These are phyloP conservation scores for Penicillium macrosclerotiorum DNA, from an alignment of 495 filamentous ascomycete genomes.

Conservation along the genomic window DNA sequence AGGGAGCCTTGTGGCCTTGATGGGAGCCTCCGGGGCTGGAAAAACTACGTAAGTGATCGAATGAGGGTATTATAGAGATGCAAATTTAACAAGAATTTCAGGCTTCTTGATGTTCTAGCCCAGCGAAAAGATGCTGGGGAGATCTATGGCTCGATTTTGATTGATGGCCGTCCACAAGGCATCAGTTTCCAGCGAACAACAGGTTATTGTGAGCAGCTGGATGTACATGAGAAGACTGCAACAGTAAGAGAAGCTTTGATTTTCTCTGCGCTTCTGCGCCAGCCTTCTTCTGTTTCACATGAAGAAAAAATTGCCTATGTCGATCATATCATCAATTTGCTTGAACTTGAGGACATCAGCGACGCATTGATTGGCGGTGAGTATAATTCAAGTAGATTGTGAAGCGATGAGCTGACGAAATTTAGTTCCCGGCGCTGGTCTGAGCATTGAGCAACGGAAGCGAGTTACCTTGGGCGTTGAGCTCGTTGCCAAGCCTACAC, in stretches of 20 bases:
- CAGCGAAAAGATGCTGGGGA: constrained; percentile 50
- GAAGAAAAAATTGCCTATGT: constrained; percentile 51
- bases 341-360: constrained; percentile 44
- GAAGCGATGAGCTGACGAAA: constrained; percentile 4
- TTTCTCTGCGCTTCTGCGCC: constrained; percentile 50
- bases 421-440: constrained; percentile 60
- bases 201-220: constrained; percentile 78
- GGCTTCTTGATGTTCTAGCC: constrained; percentile 49
- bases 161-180: constrained; percentile 45
- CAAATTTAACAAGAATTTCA: constrained; percentile 28
- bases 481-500: constrained; percentile 62
- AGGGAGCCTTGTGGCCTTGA: constrained; percentile 73
- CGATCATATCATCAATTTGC: constrained; percentile 47
- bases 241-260: constrained; percentile 48
- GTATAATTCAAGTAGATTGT: not conserved
- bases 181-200: constrained; percentile 61
- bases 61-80: no score
- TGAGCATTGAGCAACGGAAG: constrained; percentile 86
- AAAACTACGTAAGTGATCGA: constrained; percentile 75
- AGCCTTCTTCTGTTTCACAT: constrained; percentile 31
- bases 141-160: constrained; percentile 45
- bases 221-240: constrained; percentile 64
- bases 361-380: constrained; percentile 65
- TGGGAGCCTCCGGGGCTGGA: constrained; percentile 82
- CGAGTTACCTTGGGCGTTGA: constrained; percentile 85